A percentile compares a stretch with the other conserved stretches of the same genome.
Evolutionary conservation across 2,329 filamentous ascomycete species (phyloP).

Genomic region (Aspergillus sp.): DNA sequence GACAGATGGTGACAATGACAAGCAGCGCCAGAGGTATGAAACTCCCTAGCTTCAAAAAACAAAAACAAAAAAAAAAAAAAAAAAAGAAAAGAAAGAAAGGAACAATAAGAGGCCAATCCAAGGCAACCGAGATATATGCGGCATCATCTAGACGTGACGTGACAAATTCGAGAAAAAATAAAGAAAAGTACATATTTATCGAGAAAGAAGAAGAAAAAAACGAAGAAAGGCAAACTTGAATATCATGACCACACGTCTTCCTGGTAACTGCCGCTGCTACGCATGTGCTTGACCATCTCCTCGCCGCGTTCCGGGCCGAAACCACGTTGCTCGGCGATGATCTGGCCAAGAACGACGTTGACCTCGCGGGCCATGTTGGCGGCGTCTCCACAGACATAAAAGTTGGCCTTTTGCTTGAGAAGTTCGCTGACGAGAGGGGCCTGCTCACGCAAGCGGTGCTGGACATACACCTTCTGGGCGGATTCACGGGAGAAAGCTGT

Average conservation of each 20-base stretch:
- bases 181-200: background rate
- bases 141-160: conserved; percentile 21
- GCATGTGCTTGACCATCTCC: conserved; percentile 95
- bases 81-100: conserved; percentile 5
- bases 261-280: conserved; percentile 91
- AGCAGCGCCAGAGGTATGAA: too few relatives aligned
- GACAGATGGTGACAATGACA: too few relatives aligned
- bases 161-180: conserved; percentile 1
- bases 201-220: conserved; percentile 7
- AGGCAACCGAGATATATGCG: conserved; percentile 14
- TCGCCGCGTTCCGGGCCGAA: conserved; percentile 81
- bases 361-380: conserved; percentile 95
- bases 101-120: conserved; percentile 7
- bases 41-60: too few relatives aligned
- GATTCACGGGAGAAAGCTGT: conserved; percentile 92
- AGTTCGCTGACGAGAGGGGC: conserved; percentile 80
- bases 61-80: conserved; percentile 1
- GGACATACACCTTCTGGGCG: conserved; percentile 88
- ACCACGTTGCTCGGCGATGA: conserved; percentile 75
- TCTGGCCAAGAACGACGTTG: conserved; percentile 75
- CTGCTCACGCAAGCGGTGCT: conserved; percentile 79
- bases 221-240: conserved; percentile 9
- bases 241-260: conserved; percentile 61
- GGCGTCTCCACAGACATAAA: conserved; percentile 97
- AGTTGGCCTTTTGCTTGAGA: conserved; percentile 74